A percentile compares a stretch with the other conserved stretches of the same genome.
These are phyloP conservation scores for Pyrus pyrifolia DNA, from an alignment of 306 rosid genomes.

Conservation along the genomic window DNA sequence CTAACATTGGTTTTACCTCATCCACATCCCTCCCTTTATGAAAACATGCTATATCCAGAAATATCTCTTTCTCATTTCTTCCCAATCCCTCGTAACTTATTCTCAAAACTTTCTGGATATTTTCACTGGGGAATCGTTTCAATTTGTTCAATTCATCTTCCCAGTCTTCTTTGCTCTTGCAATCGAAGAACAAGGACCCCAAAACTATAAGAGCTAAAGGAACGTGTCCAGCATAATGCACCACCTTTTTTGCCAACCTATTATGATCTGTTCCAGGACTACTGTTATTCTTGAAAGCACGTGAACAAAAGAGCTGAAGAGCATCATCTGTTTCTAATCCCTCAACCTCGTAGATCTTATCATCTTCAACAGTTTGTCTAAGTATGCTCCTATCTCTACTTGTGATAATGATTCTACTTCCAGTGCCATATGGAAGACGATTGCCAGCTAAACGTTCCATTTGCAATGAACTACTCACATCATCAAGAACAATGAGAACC, in stretches of 20 bases:
- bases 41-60: no score
- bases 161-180: neutral
- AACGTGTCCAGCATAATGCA: neutral
- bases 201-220: neutral
- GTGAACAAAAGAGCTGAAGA: no score
- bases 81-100: neutral
- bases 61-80: neutral
- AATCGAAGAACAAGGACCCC: neutral
- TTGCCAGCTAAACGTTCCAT: neutral
- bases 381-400: neutral
- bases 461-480: conserved; percentile 2
- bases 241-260: neutral
- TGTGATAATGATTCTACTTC: neutral
- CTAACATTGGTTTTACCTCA: neutral
- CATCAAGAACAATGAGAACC: conserved; percentile 12
- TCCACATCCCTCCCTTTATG: neutral
- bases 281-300: no score
- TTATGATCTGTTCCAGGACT: no score
- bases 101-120: neutral
- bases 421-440: neutral
- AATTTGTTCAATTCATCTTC: neutral
- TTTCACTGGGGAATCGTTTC: neutral
- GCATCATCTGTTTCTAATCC: no score
- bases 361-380: no score
- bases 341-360: no score